Evolutionary conservation across 1,284 basidiomycete species (phyloP).

Genomic region (Cryptococcus sp.): DNA sequence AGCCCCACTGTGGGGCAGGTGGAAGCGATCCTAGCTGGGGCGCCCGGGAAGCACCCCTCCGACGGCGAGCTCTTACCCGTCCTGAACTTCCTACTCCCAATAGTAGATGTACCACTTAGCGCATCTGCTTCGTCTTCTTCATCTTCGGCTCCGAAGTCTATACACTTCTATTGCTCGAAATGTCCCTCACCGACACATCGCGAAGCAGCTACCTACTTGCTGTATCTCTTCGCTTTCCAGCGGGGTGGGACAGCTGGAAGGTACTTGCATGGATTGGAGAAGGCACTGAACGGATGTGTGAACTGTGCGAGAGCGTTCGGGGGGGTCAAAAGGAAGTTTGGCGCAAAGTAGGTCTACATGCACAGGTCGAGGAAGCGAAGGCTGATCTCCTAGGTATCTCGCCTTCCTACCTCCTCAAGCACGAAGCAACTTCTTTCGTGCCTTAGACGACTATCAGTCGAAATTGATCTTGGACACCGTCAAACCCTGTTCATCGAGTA

Average conservation of each 20-base stretch:
- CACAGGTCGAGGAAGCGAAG: not conserved
- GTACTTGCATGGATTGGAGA: slow-evolving; percentile 61
- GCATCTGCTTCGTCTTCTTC: slow-evolving; percentile 9
- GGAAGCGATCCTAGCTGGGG: slow-evolving; percentile 30
- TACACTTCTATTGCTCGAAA: slow-evolving; percentile 41
- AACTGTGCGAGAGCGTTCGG: slow-evolving; percentile 65
- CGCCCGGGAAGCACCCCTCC: slow-evolving; percentile 21
- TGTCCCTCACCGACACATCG: slow-evolving; percentile 18
- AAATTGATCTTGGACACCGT: slow-evolving; percentile 19
- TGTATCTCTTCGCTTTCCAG: slow-evolving; percentile 73
- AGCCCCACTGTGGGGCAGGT: slow-evolving; percentile 17
- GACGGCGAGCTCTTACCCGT: slow-evolving; percentile 57
- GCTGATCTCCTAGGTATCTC: slow-evolving; percentile 34
- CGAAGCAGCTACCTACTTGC: slow-evolving; percentile 65
- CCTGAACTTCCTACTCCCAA: slow-evolving; percentile 54
- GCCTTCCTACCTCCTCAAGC: slow-evolving; percentile 36
- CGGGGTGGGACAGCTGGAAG: slow-evolving; percentile 54
- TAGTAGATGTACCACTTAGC: not conserved
- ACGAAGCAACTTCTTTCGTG: slow-evolving; percentile 59
- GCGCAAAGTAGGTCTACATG: slow-evolving; percentile 58
- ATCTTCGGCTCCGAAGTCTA: not conserved
- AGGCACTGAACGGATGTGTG: slow-evolving; percentile 60
- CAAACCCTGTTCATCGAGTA: not conserved
- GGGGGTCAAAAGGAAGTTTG: slow-evolving; percentile 59
- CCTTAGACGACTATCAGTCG: slow-evolving; percentile 65